Evolutionary conservation across 1,284 basidiomycete species (phyloP), one percentile per base, ranked within the genome.

Genomic region (Marasmius tenuissimus): DNA sequence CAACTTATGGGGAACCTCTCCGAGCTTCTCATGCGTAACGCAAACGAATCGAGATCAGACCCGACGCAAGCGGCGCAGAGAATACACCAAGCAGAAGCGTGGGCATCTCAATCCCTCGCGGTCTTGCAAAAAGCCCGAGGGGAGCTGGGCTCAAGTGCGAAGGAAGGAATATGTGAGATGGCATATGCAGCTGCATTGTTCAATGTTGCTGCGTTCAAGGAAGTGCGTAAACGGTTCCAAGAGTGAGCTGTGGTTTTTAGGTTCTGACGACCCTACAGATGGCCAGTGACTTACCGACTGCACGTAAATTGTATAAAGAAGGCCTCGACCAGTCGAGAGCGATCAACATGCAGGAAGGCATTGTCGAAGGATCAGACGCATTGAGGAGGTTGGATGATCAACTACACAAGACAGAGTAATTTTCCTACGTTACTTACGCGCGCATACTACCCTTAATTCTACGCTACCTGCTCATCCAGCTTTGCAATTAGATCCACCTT

Each of bases 1-100:
- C 83, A 89, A 57, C 67, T 91, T 12, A 90, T 92, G 89, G 85
- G 81, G 66, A 86, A 85, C 63, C 76, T 92, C 39, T 82, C 87
- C 10, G 85, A 87, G 59, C 73, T 87, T 50, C 77, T 87, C 61
- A 76, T 86, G 63, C 81, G 82, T 27, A 27, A 42, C 75, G 72
- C n/a, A 69, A 50, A 60, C 68, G n/a, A 77, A 48, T 27, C 27
- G 27, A 27, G 4, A 27, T 27, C 27, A 27, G 27, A 27, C 27
- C 27, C 27, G 4, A 27, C 27, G 27, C 27, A 27, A 27, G 27
- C 78, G 16, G 74, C 78, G 0, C 79, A 85, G 39, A 74, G 75
- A 34, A 71, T 83, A 42, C 72, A 78, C 38, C 82, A 86, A 65
- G 87, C 89, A 0, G 86, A 89, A 67, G 72, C 79, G 0, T 88